These are phyloP conservation scores for Penicillium robsamsonii DNA, from an alignment of 495 filamentous ascomycete genomes.

Conservation along the genomic window DNA sequence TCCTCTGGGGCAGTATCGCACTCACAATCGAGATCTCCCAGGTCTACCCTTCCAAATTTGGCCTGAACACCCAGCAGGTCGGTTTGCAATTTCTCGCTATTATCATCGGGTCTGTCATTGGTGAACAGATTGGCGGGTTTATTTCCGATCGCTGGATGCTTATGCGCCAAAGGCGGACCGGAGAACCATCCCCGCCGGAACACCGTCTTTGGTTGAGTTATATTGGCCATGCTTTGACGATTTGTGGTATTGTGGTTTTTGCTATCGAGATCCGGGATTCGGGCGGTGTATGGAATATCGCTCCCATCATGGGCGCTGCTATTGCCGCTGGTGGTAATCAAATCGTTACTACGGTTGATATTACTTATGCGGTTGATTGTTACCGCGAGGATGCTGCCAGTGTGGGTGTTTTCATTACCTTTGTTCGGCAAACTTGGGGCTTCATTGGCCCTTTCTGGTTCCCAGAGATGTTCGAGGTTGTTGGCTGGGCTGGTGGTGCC, in stretches of 20 bases:
- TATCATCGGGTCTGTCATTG: slow-evolving; percentile 55
- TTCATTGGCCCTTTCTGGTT: slow-evolving; percentile 63
- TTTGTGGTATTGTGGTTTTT: slow-evolving; percentile 53
- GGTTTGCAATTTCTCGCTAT: slow-evolving; percentile 54
- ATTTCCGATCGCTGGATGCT: slow-evolving; percentile 54
- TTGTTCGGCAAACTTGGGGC: slow-evolving; percentile 54
- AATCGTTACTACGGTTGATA: slow-evolving; percentile 54
- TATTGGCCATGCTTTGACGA: slow-evolving; percentile 44
- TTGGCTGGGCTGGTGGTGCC: slow-evolving; percentile 42
- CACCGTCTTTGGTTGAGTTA: slow-evolving; percentile 56
- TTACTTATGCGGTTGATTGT: slow-evolving; percentile 57
- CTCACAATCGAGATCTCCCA: slow-evolving; percentile 55
- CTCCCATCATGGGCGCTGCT: slow-evolving; percentile 50
- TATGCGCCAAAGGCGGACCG: slow-evolving; percentile 23
- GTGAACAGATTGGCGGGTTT: slow-evolving; percentile 54
- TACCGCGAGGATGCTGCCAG: slow-evolving; percentile 48
- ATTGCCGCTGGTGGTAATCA: slow-evolving; percentile 55
- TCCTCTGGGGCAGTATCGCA: slow-evolving; percentile 48
- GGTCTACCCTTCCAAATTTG: slow-evolving; percentile 48
- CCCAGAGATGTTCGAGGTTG: slow-evolving; percentile 48
- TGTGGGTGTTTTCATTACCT: slow-evolving; percentile 57
- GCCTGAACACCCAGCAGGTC: slow-evolving; percentile 51
- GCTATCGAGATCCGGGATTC: slow-evolving; percentile 45
- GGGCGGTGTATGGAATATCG: slow-evolving; percentile 44
- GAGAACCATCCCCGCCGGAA: slow-evolving; percentile 37